These are phyloP conservation scores for Hymenoscyphus infarciens DNA, from an alignment of 2,329 filamentous ascomycete genomes.

Conservation along the genomic window DNA sequence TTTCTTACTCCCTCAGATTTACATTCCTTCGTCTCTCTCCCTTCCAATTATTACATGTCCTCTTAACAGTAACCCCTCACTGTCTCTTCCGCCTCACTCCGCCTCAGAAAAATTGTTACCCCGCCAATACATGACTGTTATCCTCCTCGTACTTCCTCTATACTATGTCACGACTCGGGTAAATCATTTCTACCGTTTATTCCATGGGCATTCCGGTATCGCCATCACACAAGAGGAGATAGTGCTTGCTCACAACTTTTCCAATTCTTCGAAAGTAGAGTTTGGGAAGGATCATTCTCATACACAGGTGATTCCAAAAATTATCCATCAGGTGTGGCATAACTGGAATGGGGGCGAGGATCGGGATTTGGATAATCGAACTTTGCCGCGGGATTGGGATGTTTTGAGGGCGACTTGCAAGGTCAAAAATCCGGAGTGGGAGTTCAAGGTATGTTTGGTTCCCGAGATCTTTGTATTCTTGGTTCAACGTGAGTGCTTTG, in stretches of 20 bases:
- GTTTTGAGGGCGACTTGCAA: conserved; percentile 63
- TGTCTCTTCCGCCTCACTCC: neutral
- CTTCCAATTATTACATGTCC: neutral
- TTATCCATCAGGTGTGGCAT: conserved; percentile 64
- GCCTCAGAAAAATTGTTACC: neutral
- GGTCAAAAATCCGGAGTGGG: conserved; percentile 65
- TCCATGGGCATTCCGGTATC: conserved; percentile 19
- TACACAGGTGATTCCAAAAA: conserved; percentile 63
- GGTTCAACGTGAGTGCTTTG: too few species aligned
- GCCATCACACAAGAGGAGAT: conserved; percentile 19
- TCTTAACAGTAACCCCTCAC: neutral
- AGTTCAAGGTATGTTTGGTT: conserved; percentile 58
- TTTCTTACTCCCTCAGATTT: neutral
- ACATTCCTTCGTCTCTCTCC: neutral
- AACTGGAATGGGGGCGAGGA: conserved; percentile 55
- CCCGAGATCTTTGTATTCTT: too few species aligned
- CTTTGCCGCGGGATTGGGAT: conserved; percentile 62
- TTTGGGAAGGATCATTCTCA: conserved; percentile 39
- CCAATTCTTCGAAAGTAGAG: neutral
- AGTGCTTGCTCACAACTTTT: neutral
- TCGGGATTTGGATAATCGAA: conserved; percentile 33
- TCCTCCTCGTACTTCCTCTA: neutral
- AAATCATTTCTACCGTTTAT: conserved; percentile 14
- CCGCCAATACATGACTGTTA: neutral
- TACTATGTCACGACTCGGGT: conserved; percentile 8